Base-by-base conservation (phyloP, 1,284 basidiomycete species). In the Cutaneotrichosporon sp. region DNA sequence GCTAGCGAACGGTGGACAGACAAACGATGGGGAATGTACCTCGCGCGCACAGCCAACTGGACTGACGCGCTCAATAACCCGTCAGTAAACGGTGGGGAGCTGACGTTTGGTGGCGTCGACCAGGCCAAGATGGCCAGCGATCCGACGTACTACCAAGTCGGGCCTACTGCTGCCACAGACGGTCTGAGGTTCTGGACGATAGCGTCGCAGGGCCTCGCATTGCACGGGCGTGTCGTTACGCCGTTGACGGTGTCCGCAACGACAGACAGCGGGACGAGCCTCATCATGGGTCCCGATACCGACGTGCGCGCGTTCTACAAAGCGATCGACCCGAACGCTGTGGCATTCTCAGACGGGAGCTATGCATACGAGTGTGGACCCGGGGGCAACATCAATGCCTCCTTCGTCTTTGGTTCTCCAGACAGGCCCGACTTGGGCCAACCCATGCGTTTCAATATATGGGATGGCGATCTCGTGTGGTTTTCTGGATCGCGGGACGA, bases 401-500 rank as follows among this genome's bases (percentile, higher is more conserved):
- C 51, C 31, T 53, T 53, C 16, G 11, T 16, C 2, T 53, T 53
- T 18, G 51, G 50, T 14, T 7, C 26, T 2, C 31, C 51, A 7
- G 30, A 8, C 18, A 5, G 8, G 18, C 18, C 30, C 14, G 18
- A 31, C 13, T n/a, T 16, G 4, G 30, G 16, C 31, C 9, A n/a
- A 4, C 18, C 30, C 30, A 13, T 18, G 21, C 30, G 14, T 6
- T 53, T 53, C 31, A 18, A 18, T 31, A 53, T 53, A 14, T 53
- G 51, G 51, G 51, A 53, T 16, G 51, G 51, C 51, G 51, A 53
- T 31, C 51, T 53, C 51, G 51, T 53, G 30, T 53, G 1, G 14
- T 53, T 6, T 18, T 53, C 51, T 13, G 51, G 14, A 30, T 34
- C 51, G 16, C 21, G 4, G 4, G 16, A 4, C 14, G 51, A 53